Evolutionary conservation across 2,329 filamentous ascomycete species (phyloP), one percentile per base, ranked within the genome.

Genomic region (Blumeria graminis): DNA sequence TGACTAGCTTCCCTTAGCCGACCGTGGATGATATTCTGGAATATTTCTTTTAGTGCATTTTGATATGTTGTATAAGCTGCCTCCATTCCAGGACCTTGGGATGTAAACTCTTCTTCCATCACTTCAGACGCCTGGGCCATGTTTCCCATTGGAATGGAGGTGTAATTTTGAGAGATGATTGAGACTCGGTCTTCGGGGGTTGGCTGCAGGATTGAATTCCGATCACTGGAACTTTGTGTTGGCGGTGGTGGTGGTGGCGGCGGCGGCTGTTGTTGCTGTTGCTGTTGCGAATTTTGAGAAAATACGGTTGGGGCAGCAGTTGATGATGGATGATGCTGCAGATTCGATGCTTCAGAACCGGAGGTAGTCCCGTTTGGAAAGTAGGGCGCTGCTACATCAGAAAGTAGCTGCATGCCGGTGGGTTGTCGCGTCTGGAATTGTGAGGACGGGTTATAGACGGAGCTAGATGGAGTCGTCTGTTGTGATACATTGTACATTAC

Each of bases 401-500:
- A 72, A 68, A 89, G 75, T 71, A 87, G 84, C 68, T 87, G 84
- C 71, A 92, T 78, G 59, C 77, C 78, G 74, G 83, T 79, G 70
- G 82, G 77, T 66, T 87, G 84, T 72, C 84, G 81, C 63, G 80
- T 73, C 65, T 81, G 76, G 71, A 87, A 93, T 66, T 82, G 82
- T 70, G 81, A 76, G 67, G 81, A 78, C 33, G 63, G 60, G 66
- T 90, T 84, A 71, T 93, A 94, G 70, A 82, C 74, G 71, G 78
- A 68, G 70, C 72, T 73, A 70, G 78, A 77, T 61, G 74, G 71
- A 59, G 71, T 72, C 3, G 51, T 38, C 64, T 79, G 72, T 67
- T 81, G 80, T 66, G 76, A 72, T 64, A 89, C 82, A 71, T 81
- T 82, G 73, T 93, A 93, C 76, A 92, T 82, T 72, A 90, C 80